Base-by-base conservation (phyloP, 2,329 filamentous ascomycete species). In the Penicillium fuscoglaucum region DNA sequence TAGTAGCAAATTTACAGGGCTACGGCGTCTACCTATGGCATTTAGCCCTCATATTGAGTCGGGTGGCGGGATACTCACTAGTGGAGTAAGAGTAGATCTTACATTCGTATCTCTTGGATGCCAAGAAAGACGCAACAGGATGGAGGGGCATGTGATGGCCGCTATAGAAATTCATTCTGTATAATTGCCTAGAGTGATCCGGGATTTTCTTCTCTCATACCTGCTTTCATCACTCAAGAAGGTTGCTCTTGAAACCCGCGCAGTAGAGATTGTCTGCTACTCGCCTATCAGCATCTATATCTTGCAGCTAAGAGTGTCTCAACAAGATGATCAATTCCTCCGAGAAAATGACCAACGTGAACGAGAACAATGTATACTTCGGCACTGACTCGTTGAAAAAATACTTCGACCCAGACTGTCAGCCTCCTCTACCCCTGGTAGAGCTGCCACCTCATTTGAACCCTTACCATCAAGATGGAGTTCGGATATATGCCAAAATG, bases 401-500 rank as follows among this genome's bases (percentile, higher is more conserved):
- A 21, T 88, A 86, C 69, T 87, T 85, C 63, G 74, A 87, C 61
- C 85, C 85, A 0, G 83, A 87, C 54, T 74, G 70, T 1, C 77
- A 80, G 26, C 84, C 85, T 2, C 84, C 83, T 0, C 67, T 87
- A 9, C 86, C 86, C 1, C 76, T 88, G 1, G 83, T 88, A 6
- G 86, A 88, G 71, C 72, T 88, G 3, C 85, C 85, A 0, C 76
- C 78, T 17, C 73, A 72, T 12, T 74, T 88, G 35, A 88, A 88
- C 58, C 84, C 84, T 2, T 84, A 81, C 61, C 76, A 80, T 21
- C 61, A 78, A 28, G 80, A 87, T 80, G 83, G 83, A 4, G 82
- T 88, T 5, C 80, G 83, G 12, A 85, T 88, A 52, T 87, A 86
- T 61, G 85, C 85, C 39, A 87, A 88, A 73, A 84, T 88, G 83